A percentile compares a stretch with the other conserved stretches of the same genome.
Conservation (phyloP, 441 rosid species). For the Brassica balearica region DNA sequence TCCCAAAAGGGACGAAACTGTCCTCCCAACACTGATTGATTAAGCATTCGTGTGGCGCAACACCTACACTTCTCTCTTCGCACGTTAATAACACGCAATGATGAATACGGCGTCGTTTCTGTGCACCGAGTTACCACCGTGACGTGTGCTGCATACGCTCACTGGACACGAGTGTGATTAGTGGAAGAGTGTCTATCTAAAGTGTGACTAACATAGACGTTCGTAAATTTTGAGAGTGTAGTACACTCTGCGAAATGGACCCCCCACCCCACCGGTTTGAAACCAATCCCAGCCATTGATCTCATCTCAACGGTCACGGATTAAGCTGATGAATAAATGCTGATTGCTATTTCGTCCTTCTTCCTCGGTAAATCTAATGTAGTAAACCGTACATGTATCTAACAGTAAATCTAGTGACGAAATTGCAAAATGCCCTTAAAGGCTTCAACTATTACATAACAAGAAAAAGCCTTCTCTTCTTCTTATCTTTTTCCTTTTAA, state of each 20-base stretch:
- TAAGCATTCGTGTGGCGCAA: conserved; percentile 41
- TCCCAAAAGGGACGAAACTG: conserved; percentile 40
- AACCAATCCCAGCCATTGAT: conserved; percentile 42
- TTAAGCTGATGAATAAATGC: conserved; percentile 9
- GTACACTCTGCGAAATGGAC: conserved; percentile 38
- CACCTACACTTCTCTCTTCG: conserved; percentile 10
- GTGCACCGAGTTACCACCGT: not conserved
- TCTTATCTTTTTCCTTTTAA: not conserved
- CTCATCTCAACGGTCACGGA: conserved; percentile 29
- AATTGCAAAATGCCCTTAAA: conserved; percentile 4
- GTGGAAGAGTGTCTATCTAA: conserved; percentile 25
- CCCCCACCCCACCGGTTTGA: conserved; percentile 14
- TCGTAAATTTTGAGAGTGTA: conserved; percentile 40
- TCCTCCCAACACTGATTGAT: conserved; percentile 34
- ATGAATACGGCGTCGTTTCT: not conserved
- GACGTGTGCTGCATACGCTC: conserved; percentile 20
- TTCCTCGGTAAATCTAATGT: conserved; percentile 38
- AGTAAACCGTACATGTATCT: conserved; percentile 29
- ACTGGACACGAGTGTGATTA: conserved; percentile 25
- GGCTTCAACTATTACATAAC: not conserved
- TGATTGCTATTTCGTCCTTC: conserved; percentile 21
- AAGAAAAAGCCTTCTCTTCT: not conserved
- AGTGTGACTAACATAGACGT: conserved; percentile 42
- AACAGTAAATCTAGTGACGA: conserved; percentile 27
- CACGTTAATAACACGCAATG: not conserved